phyloP scores from a whole-genome alignment of 1,284 basidiomycete species.

The Ustilago vetiveriae region DNA sequence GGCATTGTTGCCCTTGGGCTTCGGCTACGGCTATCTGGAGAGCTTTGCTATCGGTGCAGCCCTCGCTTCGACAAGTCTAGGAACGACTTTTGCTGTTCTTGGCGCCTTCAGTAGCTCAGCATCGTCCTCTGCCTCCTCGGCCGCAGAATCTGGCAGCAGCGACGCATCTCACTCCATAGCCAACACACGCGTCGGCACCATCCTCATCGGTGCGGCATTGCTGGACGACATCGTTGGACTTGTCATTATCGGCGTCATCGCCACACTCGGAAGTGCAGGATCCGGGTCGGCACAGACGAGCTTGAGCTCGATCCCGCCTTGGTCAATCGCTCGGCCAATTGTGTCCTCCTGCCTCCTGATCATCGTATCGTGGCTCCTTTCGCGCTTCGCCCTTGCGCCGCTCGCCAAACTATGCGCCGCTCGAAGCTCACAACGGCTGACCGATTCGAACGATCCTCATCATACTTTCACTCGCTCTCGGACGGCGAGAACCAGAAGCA shows the following conservation, averaged over 20 bases:
- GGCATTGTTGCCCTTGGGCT: constrained; percentile 66
- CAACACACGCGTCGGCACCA: constrained; percentile 70
- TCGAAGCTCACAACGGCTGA: neutral
- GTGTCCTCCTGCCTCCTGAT: constrained; percentile 68
- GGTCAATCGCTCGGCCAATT: constrained; percentile 69
- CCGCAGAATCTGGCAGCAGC: constrained; percentile 6
- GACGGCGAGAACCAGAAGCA: neutral
- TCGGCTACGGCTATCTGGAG: constrained; percentile 68
- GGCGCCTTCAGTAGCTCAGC: constrained; percentile 11
- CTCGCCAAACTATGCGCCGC: neutral
- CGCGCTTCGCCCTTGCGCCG: constrained; percentile 9
- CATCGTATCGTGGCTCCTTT: constrained; percentile 39
- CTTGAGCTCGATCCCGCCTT: constrained; percentile 43
- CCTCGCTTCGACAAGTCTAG: constrained; percentile 72
- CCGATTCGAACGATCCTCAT: neutral
- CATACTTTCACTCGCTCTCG: neutral
- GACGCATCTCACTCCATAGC: constrained; percentile 64
- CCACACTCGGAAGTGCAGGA: constrained; percentile 63
- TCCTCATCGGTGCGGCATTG: constrained; percentile 72
- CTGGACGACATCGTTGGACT: constrained; percentile 73
- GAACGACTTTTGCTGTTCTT: constrained; percentile 72
- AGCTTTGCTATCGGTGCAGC: constrained; percentile 72
- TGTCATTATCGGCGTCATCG: constrained; percentile 71
- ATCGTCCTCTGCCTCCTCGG: too few relatives aligned
- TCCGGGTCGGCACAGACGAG: neutral